These are phyloP conservation scores for Trichoderma sp. DNA, from an alignment of 2,329 filamentous ascomycete genomes.

Conservation along the genomic window DNA sequence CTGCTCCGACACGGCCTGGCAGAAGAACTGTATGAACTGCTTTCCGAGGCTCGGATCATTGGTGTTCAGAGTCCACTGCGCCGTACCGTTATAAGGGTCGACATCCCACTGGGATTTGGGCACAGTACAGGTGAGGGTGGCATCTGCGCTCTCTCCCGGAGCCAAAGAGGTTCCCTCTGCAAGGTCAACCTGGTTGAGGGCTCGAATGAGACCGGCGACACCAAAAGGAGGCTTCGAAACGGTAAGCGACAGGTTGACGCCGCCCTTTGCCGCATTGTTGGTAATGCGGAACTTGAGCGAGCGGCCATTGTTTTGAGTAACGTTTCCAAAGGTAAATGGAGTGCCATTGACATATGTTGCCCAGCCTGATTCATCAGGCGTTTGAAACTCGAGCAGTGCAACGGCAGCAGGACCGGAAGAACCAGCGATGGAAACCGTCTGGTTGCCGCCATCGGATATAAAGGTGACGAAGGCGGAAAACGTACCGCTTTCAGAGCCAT, in stretches of 20 bases:
- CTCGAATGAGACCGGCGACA: constrained; percentile 50
- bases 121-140: constrained; percentile 52
- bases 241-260: constrained; percentile 50
- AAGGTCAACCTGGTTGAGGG: constrained; percentile 54
- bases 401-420: constrained; percentile 47
- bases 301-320: constrained; percentile 48
- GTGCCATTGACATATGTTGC: constrained; percentile 41
- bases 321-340: constrained; percentile 54
- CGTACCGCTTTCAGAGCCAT: constrained; percentile 44
- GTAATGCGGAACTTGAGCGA: constrained; percentile 51
- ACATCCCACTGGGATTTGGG: constrained; percentile 57
- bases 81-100: constrained; percentile 46
- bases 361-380: constrained; percentile 49
- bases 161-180: constrained; percentile 52
- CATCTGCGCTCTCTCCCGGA: constrained; percentile 49
- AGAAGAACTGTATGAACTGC: constrained; percentile 50
- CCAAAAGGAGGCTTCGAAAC: constrained; percentile 61
- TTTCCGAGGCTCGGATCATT: constrained; percentile 52
- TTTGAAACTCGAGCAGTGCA: constrained; percentile 55
- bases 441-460: constrained; percentile 47
- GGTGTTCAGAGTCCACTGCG: constrained; percentile 56
- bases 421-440: constrained; percentile 46
- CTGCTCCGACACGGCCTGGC: constrained; percentile 51
- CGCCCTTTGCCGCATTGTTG: constrained; percentile 46
- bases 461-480: constrained; percentile 49